Evolutionary conservation across 179 eudicot genomes (phyloP).

Genomic region (Silene noctiflora): DNA sequence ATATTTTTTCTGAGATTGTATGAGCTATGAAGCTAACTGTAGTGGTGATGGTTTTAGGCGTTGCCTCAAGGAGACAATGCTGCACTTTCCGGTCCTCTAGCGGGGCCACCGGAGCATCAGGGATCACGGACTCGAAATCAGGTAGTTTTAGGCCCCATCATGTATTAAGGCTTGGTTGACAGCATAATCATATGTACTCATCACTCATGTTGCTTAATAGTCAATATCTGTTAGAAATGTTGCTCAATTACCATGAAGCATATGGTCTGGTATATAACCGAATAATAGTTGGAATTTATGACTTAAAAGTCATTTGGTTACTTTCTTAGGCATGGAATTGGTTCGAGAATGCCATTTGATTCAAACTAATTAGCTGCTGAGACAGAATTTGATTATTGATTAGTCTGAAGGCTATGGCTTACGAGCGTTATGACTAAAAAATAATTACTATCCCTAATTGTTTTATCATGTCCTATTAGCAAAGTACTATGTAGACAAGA

Average conservation of each 20-base stretch:
- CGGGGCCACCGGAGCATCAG: slow-evolving; percentile 39
- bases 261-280: neutral
- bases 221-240: neutral
- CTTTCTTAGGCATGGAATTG: neutral
- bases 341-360: neutral
- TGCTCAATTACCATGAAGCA: neutral
- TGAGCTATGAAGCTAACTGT: neutral
- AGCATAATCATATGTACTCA: neutral
- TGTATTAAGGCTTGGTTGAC: neutral
- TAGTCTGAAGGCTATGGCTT: neutral
- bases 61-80: slow-evolving; percentile 36
- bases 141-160: slow-evolving; percentile 16
- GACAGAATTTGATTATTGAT: neutral
- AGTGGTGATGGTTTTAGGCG: slow-evolving; percentile 29
- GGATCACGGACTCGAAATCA: slow-evolving; percentile 34
- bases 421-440: neutral
- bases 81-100: slow-evolving; percentile 22
- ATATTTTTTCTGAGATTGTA: neutral
- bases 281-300: neutral
- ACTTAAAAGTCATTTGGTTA: neutral
- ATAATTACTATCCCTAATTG: no score
- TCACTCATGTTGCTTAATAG: neutral
- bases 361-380: neutral
- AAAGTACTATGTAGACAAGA: neutral
- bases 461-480: neutral